Base-by-base conservation (phyloP, 768 basidiomycete genomes). In the Suillus americanus region DNA sequence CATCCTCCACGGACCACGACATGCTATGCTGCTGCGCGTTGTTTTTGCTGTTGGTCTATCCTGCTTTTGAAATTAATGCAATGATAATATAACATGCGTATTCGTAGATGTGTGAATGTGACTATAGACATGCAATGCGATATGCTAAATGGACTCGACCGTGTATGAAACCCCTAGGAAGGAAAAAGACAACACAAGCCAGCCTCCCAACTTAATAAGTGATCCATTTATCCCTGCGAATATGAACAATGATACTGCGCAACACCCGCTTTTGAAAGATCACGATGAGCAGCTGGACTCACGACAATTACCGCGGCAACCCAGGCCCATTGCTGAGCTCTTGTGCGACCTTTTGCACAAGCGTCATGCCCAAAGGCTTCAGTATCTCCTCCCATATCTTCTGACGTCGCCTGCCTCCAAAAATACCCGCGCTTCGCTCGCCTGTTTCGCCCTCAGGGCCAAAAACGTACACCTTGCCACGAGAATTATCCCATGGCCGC, bases 371-470 rank as follows among this genome's bases (percentile, higher is more conserved):
- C 0, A 93, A 80, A 30, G 89, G 89, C 69, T 86, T 86, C 23
- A 93, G 75, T 20, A 85, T 86, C 59, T 86, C 82, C 66, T 81
- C 82, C 91, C 91, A 93, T 62, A 84, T 73, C 61, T 77, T 76
- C 60, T 74, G 82, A 66, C 90, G 79, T 55, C 91, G 75, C 40
- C 91, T 77, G 3, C 88, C 86, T 62, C 86, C 86, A 62, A 93
- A 90, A 16, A 92, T 89, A 33, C 79, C 75, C 62, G 73, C 78
- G 16, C 84, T 85, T 55, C 91, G 84, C 74, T 91, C 90, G 54
- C 91, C 91, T 0, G 85, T 86, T 76, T 93, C 91, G 61, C 91
- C 91, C 72, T 92, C 91, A 0, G 91, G 91, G 5, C 91, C 91
- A 68, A 93, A 91, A 23, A 93, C 90, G 73, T 83, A 92, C 55